Conservation (phyloP, 306 rosid genomes). For the Cicer bijugum region DNA sequence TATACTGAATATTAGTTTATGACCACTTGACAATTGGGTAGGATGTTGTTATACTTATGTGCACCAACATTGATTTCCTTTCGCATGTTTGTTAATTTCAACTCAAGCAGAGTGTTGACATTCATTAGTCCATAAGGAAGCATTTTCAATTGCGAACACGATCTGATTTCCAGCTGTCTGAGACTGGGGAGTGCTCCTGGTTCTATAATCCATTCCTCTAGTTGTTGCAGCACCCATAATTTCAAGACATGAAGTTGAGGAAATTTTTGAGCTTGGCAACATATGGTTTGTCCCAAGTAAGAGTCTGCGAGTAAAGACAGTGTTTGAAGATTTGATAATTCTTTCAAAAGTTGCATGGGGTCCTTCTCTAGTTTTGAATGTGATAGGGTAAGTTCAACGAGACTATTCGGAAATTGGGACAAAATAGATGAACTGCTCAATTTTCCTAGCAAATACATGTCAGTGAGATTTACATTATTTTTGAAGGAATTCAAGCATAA, state of each 20-base stretch:
- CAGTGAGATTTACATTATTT: background rate
- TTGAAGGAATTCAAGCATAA: constrained; percentile 20
- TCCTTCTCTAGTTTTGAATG: constrained; percentile 42
- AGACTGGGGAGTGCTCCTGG: constrained; percentile 46
- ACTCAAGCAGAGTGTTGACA: constrained; percentile 42
- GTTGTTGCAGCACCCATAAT: constrained; percentile 41
- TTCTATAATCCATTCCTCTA: constrained; percentile 30
- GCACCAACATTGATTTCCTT: background rate
- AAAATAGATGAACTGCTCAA: background rate
- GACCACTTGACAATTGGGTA: background rate
- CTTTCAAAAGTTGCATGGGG: constrained; percentile 38
- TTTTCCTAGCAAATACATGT: constrained; percentile 41
- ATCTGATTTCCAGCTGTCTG: constrained; percentile 51
- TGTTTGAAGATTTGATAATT: constrained; percentile 41
- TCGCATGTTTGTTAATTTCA: constrained; percentile 50
- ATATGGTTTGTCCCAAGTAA: constrained; percentile 24
- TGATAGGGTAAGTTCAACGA: constrained; percentile 50
- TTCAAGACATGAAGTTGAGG: constrained; percentile 44
- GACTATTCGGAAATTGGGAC: constrained; percentile 27
- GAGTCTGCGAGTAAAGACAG: constrained; percentile 45
- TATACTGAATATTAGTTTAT: background rate
- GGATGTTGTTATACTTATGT: background rate
- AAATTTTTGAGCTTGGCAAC: constrained; percentile 32
- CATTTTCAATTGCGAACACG: constrained; percentile 13
- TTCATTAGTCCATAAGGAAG: constrained; percentile 43